Base-by-base conservation (phyloP, 495 filamentous ascomycete species). In the Melanomma pulvis-pyrius region DNA sequence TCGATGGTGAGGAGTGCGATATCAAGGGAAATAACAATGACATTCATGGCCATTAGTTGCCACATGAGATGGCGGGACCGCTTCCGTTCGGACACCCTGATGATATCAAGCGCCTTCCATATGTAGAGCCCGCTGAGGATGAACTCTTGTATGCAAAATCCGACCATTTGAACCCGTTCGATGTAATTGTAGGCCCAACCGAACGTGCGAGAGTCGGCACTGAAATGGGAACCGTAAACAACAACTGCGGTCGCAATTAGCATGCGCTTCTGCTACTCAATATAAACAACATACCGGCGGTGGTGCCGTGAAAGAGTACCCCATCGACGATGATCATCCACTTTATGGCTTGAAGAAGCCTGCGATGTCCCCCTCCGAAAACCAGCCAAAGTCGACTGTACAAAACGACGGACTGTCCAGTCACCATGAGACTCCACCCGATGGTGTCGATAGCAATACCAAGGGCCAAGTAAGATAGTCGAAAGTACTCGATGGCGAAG, bases 311-410 rank as follows among this genome's bases (percentile, higher is more conserved):
- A 24, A 71, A 70, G 28, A 63, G 6, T 7, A 74, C 1, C 36
- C n/a, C 69, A 32, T 74, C 50, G 22, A 59, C 57, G 29, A 74
- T 69, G 49, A 74, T 72, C 65, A 74, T 69, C 60, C 61, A 65
- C 24, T 69, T 63, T 12, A 74, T 59, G 1, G 17, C 59, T 13
- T 50, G 19, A 17, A 71, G 50, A 13, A 66, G 47, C 36, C 28
- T 55, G 22, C 32, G 41, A 24, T 59, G 63, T 22, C 56, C 46
- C 0, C 46, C 22, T 1, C 51, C 30, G 41, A 67, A 67, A 12
- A 73, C 51, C 1, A 73, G 67, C 63, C 69, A 59, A 29, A 74
- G 58, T 36, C 72, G 69, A 52, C 32, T 53, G 50, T 74, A 74
- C 1, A 74, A 58, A 12, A 74, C 71, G 5, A 74, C 57, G n/a